A percentile compares a stretch with the other conserved stretches of the same genome.
phyloP scores from a whole-genome alignment of 306 rosid genomes.

The Begonia peltatifolia region DNA sequence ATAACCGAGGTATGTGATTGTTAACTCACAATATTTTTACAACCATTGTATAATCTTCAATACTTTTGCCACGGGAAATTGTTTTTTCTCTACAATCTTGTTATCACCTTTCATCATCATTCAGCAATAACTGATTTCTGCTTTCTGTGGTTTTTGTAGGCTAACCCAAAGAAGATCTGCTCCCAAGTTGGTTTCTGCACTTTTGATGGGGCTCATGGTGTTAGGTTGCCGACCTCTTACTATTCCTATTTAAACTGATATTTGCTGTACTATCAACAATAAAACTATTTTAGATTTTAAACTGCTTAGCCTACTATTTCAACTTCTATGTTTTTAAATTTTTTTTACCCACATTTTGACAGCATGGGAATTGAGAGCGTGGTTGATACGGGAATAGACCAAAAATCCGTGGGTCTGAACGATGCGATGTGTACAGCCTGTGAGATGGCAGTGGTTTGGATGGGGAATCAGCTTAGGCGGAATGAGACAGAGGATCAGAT shows the following conservation, averaged over 20 bases:
- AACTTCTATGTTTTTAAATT: not conserved
- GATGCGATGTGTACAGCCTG: constrained; percentile 35
- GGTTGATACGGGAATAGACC: constrained; percentile 21
- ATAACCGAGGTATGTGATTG: constrained; percentile 27
- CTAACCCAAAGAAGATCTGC: constrained; percentile 46
- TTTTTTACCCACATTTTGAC: not conserved
- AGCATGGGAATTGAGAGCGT: constrained; percentile 24
- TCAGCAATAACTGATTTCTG: not conserved
- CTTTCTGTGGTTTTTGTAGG: constrained; percentile 16
- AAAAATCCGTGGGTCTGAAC: constrained; percentile 14
- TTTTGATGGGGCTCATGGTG: constrained; percentile 39
- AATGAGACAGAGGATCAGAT: constrained; percentile 45
- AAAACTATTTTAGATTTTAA: not conserved
- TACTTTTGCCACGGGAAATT: not conserved
- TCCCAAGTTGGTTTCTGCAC: constrained; percentile 54
- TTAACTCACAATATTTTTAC: not conserved
- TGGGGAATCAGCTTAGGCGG: constrained; percentile 45
- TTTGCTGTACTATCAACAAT: not conserved
- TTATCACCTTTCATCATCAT: not conserved
- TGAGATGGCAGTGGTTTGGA: constrained; percentile 65
- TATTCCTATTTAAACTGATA: not conserved
- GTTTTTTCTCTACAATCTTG: not conserved
- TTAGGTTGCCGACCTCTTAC: constrained; percentile 20
- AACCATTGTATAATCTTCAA: not conserved
- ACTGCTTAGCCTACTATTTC: not conserved